Evolutionary conservation across 305 asterid species (phyloP).

Genomic region (Fraxinus dipetala): DNA sequence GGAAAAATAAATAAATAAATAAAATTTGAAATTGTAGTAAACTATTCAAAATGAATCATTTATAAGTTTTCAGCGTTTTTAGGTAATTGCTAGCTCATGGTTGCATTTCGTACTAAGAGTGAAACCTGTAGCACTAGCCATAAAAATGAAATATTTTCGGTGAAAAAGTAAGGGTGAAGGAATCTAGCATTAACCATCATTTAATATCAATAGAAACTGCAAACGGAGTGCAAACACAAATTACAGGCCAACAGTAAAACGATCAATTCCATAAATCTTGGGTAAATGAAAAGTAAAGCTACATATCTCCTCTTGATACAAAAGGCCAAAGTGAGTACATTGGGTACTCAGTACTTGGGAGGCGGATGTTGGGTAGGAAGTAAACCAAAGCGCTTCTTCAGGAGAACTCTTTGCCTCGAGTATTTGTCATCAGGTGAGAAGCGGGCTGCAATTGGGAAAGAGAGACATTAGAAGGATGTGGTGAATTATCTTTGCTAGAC

Average conservation of each 20-base stretch:
- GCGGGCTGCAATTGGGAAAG: slow-evolving; percentile 54
- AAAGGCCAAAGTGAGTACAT: not conserved
- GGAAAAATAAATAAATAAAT: not conserved
- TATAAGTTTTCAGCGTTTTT: not conserved
- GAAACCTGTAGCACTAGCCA: not conserved
- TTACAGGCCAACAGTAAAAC: not conserved
- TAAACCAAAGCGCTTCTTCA: slow-evolving; percentile 85
- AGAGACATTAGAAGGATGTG: not conserved
- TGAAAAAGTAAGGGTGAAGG: not conserved
- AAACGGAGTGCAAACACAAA: not conserved
- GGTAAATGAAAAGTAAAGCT: not conserved
- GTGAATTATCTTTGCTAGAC: not conserved
- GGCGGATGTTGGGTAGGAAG: slow-evolving; percentile 77
- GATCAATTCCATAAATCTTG: not conserved
- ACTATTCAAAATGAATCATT: not conserved
- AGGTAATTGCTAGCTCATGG: not conserved
- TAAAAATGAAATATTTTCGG: no score
- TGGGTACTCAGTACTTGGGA: slow-evolving; percentile 49
- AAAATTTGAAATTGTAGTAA: not conserved
- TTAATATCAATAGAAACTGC: not conserved
- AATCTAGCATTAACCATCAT: not conserved
- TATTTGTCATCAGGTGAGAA: slow-evolving; percentile 85
- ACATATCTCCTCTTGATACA: not conserved
- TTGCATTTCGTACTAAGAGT: not conserved
- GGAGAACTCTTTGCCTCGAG: slow-evolving; percentile 75